Conservation (phyloP, 192 early-diverging fungal genomes). For the Coemansia sp. region DNA sequence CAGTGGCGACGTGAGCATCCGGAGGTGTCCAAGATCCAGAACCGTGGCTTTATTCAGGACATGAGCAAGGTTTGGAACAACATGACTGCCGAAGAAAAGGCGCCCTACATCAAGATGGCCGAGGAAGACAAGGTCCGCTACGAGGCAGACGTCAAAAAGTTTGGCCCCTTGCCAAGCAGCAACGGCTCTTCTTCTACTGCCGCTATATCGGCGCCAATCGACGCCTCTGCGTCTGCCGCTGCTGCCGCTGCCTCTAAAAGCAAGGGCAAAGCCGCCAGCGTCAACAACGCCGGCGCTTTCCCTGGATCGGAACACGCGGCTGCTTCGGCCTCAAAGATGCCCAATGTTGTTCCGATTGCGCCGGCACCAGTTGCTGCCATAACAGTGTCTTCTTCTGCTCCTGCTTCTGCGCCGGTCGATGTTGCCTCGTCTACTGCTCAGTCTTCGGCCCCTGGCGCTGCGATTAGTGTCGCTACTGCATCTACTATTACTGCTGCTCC, state of each 20-base stretch:
- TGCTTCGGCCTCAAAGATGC: background rate
- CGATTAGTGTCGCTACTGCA: no score
- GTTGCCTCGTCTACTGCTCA: background rate
- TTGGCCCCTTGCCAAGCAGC: conserved; percentile 26
- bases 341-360: conserved; percentile 11
- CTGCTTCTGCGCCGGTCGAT: conserved; percentile 4
- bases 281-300: background rate
- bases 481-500: background rate
- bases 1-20: conserved; percentile 32
- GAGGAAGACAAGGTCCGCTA: conserved; percentile 48
- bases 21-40: conserved; percentile 40
- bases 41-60: conserved; percentile 47
- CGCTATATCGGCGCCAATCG: background rate
- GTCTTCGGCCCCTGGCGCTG: background rate
- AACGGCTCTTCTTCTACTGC: conserved; percentile 4
- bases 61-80: conserved; percentile 51
- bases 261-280: background rate
- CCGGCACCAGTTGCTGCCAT: background rate
- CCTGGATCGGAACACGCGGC: background rate
- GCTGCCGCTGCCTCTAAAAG: background rate
- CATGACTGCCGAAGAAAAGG: conserved; percentile 36
- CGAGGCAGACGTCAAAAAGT: conserved; percentile 45
- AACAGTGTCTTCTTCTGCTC: background rate
- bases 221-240: background rate
- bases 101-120: conserved; percentile 44